phyloP scores from a whole-genome alignment of 1,284 basidiomycete species.

The Pholiota adiposa region DNA sequence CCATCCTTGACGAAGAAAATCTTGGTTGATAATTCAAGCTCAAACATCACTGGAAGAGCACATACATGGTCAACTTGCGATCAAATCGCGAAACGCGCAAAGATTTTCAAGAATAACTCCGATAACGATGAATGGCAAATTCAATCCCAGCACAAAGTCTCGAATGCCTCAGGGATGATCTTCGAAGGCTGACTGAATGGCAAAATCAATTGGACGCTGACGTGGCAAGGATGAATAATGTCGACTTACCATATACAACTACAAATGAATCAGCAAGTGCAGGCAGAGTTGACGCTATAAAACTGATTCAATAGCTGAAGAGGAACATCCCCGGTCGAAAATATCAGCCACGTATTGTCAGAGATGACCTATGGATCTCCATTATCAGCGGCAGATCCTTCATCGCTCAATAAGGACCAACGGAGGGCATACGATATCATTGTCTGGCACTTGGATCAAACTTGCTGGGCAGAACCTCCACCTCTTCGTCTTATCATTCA shows the following conservation, averaged over 20 bases:
- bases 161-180: not conserved
- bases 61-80: not conserved
- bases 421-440: slow-evolving; percentile 8
- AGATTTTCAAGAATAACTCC: not conserved
- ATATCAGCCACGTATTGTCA: not conserved
- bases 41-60: not conserved
- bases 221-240: not conserved
- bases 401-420: slow-evolving; percentile 5
- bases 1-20: not conserved
- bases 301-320: not conserved
- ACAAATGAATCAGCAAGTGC: too few relatives aligned
- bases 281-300: not conserved
- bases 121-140: not conserved
- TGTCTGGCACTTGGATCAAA: not conserved
- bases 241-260: not conserved
- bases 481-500: slow-evolving; percentile 36
- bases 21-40: not conserved
- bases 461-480: not conserved
- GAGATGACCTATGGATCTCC: not conserved
- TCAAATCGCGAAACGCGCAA: not conserved
- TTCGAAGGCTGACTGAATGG: not conserved
- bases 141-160: not conserved
- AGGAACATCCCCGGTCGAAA: not conserved
- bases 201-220: not conserved
- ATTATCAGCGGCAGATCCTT: not conserved